Percentiles rank a stretch among this genome's conserved stretches.
phyloP scores from a whole-genome alignment of 805 yeast genomes.

The Jamesozyma hellenica region DNA sequence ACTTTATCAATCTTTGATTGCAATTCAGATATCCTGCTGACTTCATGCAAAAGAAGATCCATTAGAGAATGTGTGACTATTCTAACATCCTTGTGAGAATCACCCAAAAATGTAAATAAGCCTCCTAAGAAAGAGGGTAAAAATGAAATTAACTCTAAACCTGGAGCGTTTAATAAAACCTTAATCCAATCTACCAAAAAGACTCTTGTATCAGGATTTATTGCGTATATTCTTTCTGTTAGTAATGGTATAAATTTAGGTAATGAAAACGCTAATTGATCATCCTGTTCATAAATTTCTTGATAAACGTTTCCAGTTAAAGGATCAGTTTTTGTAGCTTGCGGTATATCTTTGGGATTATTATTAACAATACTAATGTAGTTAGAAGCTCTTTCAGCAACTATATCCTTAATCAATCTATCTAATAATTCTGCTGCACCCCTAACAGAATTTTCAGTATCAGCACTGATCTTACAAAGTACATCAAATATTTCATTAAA shows the following conservation, averaged over 20 bases:
- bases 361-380: slow-evolving; percentile 65
- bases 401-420: slow-evolving; percentile 83
- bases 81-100: slow-evolving; percentile 77
- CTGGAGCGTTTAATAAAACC: slow-evolving; percentile 86
- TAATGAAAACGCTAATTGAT: slow-evolving; percentile 56
- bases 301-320: slow-evolving; percentile 48
- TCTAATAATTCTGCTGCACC: slow-evolving; percentile 93
- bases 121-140: slow-evolving; percentile 82
- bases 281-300: slow-evolving; percentile 46
- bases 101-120: slow-evolving; percentile 66
- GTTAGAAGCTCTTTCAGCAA: slow-evolving; percentile 85
- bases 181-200: slow-evolving; percentile 91
- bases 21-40: slow-evolving; percentile 63
- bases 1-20: slow-evolving; percentile 39
- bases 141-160: slow-evolving; percentile 75
- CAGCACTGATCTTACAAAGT: slow-evolving; percentile 80
- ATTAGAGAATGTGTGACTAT: slow-evolving; percentile 73
- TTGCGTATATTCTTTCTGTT: slow-evolving; percentile 81
- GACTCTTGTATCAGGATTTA: slow-evolving; percentile 85
- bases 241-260: slow-evolving; percentile 85
- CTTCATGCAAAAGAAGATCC: slow-evolving; percentile 68
- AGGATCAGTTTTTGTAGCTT: slow-evolving; percentile 39
- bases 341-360: slow-evolving; percentile 35
- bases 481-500: slow-evolving; percentile 95
- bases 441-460: slow-evolving; percentile 81